Evolutionary conservation across 148 eudicot genomes (phyloP).

Genomic region (Fagopyrum tataricum): DNA sequence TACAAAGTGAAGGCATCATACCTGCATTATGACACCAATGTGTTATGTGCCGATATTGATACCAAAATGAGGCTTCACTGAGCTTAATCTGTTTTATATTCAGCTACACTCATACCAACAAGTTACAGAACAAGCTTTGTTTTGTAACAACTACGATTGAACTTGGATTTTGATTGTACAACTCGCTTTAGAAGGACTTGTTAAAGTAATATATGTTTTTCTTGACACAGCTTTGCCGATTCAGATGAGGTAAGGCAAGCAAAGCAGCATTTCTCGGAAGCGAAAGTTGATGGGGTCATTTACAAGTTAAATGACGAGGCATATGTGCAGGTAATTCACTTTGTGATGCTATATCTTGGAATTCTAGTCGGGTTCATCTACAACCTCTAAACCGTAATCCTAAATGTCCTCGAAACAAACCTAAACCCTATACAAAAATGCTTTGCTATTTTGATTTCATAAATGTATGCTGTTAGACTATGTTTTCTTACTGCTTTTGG

Average conservation of each 20-base stretch:
- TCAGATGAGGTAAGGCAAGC: conserved; percentile 26
- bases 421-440: not conserved
- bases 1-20: too few species aligned
- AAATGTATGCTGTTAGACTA: not conserved
- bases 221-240: conserved; percentile 19
- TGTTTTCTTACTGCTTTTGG: too few species aligned
- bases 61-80: too few species aligned
- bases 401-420: not conserved
- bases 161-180: too few species aligned
- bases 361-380: not conserved
- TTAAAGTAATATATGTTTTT: not conserved
- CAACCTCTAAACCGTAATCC: not conserved
- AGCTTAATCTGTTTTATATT: too few species aligned
- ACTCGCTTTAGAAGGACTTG: not conserved
- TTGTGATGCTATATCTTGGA: not conserved
- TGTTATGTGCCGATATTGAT: too few species aligned
- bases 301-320: conserved; percentile 54
- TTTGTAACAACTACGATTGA: too few species aligned
- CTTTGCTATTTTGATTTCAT: not conserved
- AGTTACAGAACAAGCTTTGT: not conserved
- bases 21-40: too few species aligned
- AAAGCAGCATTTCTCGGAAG: conserved; percentile 38
- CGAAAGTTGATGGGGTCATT: conserved; percentile 40
- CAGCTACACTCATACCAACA: not conserved
- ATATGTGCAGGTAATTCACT: conserved; percentile 39